Conservation (phyloP, 2,329 filamentous ascomycete genomes). For the Zopfia rhizophila region DNA sequence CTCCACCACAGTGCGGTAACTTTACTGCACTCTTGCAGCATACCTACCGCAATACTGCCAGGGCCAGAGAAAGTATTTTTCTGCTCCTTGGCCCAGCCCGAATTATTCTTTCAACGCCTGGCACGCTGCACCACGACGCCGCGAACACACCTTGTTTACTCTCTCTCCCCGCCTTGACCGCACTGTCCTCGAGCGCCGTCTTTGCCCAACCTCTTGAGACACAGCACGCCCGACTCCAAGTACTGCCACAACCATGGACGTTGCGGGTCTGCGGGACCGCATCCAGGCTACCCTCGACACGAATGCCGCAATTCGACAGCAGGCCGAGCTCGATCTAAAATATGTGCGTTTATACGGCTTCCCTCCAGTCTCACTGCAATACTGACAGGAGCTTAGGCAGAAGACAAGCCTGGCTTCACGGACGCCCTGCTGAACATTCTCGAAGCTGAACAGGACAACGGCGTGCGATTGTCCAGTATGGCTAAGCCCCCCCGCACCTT, state of each 20-base stretch:
- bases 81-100: too few species aligned
- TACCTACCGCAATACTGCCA: too few species aligned
- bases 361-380: slow-evolving; percentile 26
- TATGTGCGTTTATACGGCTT: slow-evolving; percentile 66
- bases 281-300: slow-evolving; percentile 79
- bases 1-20: too few species aligned
- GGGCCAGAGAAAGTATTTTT: too few species aligned
- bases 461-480: slow-evolving; percentile 87
- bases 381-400: slow-evolving; percentile 70
- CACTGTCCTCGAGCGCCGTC: slow-evolving; percentile 15
- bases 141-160: too few species aligned
- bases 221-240: slow-evolving; percentile 9
- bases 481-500: slow-evolving; percentile 33
- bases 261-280: slow-evolving; percentile 77
- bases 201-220: slow-evolving; percentile 14
- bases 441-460: slow-evolving; percentile 85
- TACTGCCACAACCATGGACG: slow-evolving; percentile 70
- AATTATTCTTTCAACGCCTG: too few species aligned
- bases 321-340: slow-evolving; percentile 84
- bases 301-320: slow-evolving; percentile 78
- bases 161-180: too few species aligned
- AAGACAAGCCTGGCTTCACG: slow-evolving; percentile 88
- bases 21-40: too few species aligned
- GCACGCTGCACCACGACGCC: too few species aligned
- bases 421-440: slow-evolving; percentile 91